phyloP scores from a whole-genome alignment of 2,329 filamentous ascomycete genomes.

The Fusarium sp. region DNA sequence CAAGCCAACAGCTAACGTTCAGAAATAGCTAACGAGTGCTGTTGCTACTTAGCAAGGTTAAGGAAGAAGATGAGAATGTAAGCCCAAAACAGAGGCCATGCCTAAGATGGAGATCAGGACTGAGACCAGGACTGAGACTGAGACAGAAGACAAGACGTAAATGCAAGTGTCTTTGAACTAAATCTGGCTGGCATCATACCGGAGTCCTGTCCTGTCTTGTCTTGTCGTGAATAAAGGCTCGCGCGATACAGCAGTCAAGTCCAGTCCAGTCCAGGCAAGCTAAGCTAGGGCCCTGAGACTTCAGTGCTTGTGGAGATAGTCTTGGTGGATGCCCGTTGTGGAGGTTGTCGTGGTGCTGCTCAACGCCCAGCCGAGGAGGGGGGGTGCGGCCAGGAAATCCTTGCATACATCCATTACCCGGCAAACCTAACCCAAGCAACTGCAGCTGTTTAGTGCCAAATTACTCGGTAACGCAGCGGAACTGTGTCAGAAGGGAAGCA shows the following conservation, averaged over 20 bases:
- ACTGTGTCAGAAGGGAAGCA: conserved; percentile 35
- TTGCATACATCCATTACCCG: conserved; percentile 20
- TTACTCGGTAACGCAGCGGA: conserved; percentile 45
- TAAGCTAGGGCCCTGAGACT: conserved; percentile 40
- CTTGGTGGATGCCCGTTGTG: conserved; percentile 37
- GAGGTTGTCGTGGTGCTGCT: conserved; percentile 37
- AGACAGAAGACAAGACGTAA: conserved; percentile 25
- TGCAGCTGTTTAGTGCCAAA: conserved; percentile 42
- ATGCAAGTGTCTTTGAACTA: conserved; percentile 26
- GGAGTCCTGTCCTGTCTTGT: conserved; percentile 28
- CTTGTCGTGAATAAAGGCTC: conserved; percentile 22
- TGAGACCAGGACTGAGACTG: conserved; percentile 10
- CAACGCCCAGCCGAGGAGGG: conserved; percentile 31
- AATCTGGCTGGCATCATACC: conserved; percentile 32
- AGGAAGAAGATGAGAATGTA: conserved; percentile 25
- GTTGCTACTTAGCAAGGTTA: conserved; percentile 2
- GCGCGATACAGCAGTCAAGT: conserved; percentile 28
- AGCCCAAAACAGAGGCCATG: conserved; percentile 15
- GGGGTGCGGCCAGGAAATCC: conserved; percentile 40
- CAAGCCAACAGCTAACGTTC: conserved; percentile 19
- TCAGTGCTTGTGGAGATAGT: conserved; percentile 43
- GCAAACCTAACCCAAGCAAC: conserved; percentile 37
- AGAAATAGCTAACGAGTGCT: not conserved
- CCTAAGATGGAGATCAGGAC: conserved; percentile 12
- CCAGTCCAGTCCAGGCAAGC: conserved; percentile 22